Percentiles rank a stretch among this genome's conserved stretches.
These are phyloP conservation scores for Cryptosporidium viatorum DNA, from an alignment of 169 alveolate species.

Conservation along the genomic window DNA sequence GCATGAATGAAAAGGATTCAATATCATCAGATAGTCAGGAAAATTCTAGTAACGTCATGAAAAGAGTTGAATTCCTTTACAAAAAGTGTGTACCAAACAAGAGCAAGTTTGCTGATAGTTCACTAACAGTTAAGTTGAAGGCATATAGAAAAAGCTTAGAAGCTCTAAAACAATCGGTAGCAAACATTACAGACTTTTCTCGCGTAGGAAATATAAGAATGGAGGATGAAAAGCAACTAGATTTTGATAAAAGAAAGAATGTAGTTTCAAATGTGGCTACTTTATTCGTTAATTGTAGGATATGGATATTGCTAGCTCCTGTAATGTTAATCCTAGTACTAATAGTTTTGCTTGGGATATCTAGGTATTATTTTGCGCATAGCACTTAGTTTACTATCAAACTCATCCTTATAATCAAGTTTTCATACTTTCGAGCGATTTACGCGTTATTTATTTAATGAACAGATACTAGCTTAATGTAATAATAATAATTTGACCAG, in stretches of 20 bases:
- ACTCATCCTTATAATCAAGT: neutral
- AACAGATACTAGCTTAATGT: neutral
- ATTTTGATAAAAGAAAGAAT: neutral
- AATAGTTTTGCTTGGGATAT: neutral
- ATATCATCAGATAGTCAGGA: neutral
- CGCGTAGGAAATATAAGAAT: neutral
- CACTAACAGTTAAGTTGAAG: neutral
- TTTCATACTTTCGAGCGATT: neutral
- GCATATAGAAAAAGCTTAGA: slow-evolving; percentile 22
- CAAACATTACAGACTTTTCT: slow-evolving; percentile 2
- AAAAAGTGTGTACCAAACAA: neutral
- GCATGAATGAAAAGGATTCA: neutral
- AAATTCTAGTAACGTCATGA: neutral
- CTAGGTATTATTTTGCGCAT: neutral
- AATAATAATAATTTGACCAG: neutral
- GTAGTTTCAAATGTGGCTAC: neutral
- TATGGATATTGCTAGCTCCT: neutral
- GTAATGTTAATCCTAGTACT: neutral
- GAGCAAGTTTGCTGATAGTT: neutral
- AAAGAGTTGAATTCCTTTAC: slow-evolving; percentile 5
- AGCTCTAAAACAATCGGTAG: slow-evolving; percentile 8
- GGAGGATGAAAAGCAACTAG: neutral
- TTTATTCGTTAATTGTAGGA: neutral
- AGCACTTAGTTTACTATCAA: neutral
- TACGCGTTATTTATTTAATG: neutral